Conservation (phyloP, 1,139 yeast genomes). For the Hansenula lynferdii region DNA sequence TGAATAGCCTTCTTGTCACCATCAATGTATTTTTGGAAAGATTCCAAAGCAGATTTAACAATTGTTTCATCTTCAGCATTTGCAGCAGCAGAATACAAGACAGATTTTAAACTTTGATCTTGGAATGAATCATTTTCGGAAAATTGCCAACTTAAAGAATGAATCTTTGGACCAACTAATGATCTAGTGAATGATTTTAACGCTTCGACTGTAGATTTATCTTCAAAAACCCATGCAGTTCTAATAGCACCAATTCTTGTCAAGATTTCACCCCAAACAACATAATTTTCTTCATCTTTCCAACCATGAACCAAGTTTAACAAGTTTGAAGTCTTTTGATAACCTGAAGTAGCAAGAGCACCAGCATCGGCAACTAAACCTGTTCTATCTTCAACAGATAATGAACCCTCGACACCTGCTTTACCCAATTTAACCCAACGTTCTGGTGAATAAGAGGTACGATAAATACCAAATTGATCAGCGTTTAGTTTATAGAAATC, state of each 20-base stretch:
- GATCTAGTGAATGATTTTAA: conserved; percentile 55
- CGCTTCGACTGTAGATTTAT: conserved; percentile 47
- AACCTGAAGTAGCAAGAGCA: conserved; percentile 69
- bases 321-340: conserved; percentile 60
- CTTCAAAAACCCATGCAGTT: conserved; percentile 69
- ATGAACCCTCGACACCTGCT: conserved; percentile 60
- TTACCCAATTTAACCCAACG: conserved; percentile 73
- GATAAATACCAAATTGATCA: conserved; percentile 78
- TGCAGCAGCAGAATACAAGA: conserved; percentile 68
- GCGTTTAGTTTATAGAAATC: conserved; percentile 77
- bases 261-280: conserved; percentile 75
- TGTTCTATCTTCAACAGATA: conserved; percentile 79
- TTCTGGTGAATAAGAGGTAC: conserved; percentile 70
- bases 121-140: conserved; percentile 59
- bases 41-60: conserved; percentile 45
- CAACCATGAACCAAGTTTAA: conserved; percentile 62
- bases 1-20: conserved; percentile 76
- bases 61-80: conserved; percentile 52
- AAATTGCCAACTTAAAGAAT: conserved; percentile 68
- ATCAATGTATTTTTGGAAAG: conserved; percentile 53
- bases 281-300: conserved; percentile 64
- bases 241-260: conserved; percentile 50
- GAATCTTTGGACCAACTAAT: conserved; percentile 55
- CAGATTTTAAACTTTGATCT: conserved; percentile 69
- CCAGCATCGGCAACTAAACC: conserved; percentile 84